phyloP scores from a whole-genome alignment of 495 filamentous ascomycete genomes.

The Wilcoxina mikolae region DNA sequence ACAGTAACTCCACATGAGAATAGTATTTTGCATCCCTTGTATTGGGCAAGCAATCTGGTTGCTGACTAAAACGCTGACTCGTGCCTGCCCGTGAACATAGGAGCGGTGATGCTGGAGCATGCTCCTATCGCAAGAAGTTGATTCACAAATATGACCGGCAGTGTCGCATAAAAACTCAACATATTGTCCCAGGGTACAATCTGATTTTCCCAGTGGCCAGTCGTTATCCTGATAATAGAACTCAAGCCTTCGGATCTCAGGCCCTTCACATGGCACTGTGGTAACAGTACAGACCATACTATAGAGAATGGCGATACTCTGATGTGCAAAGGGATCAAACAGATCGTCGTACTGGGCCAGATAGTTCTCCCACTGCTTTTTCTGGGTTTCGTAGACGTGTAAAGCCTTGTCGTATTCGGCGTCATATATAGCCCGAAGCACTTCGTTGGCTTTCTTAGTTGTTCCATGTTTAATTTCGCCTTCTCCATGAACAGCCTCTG shows the following conservation, averaged over 20 bases:
- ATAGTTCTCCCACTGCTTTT: conserved; percentile 87
- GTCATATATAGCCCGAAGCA: conserved; percentile 84
- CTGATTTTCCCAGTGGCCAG: conserved; percentile 36
- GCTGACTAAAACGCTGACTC: conserved; percentile 67
- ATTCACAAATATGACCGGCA: conserved; percentile 57
- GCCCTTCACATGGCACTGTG: conserved; percentile 81
- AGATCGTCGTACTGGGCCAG: conserved; percentile 66
- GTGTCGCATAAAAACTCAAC: conserved; percentile 77
- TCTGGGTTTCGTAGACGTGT: conserved; percentile 88
- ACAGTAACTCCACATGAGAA: conserved; percentile 97
- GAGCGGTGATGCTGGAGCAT: conserved; percentile 92
- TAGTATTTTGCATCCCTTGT: conserved; percentile 56
- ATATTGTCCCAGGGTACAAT: conserved; percentile 89
- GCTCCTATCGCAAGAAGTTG: conserved; percentile 72
- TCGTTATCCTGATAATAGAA: conserved; percentile 83
- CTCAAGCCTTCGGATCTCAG: conserved; percentile 66
- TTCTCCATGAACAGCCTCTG: conserved; percentile 74
- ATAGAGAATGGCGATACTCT: conserved; percentile 89
- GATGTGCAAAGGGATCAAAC: conserved; percentile 86
- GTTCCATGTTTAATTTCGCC: conserved; percentile 52
- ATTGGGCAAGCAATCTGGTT: conserved; percentile 59
- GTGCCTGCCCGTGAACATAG: conserved; percentile 92
- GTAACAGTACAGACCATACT: conserved; percentile 83
- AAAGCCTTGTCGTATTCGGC: conserved; percentile 91
- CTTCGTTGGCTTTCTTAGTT: conserved; percentile 75